Percentiles rank a stretch among this genome's conserved stretches.
These are phyloP conservation scores for Lactifluus volemus DNA, from an alignment of 768 basidiomycete genomes.

Conservation along the genomic window DNA sequence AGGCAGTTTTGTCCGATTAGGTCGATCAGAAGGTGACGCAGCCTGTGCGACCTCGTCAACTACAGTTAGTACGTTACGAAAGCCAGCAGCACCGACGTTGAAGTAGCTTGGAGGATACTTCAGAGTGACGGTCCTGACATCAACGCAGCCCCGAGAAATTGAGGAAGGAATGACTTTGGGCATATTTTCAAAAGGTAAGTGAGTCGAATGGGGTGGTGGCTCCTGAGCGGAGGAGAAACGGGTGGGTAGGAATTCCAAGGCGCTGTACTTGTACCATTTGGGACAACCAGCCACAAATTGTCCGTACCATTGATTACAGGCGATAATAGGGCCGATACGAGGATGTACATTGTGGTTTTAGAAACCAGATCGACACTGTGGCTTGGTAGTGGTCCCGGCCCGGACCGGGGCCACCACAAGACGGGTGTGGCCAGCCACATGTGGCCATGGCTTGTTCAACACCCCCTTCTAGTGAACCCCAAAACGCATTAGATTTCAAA, in stretches of 20 bases:
- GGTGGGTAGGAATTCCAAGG: not conserved
- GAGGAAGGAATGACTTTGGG: not conserved
- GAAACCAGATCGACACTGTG: too few species aligned
- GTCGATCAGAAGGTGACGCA: not conserved
- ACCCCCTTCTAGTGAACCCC: conserved; percentile 12
- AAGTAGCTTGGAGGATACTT: not conserved
- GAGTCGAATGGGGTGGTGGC: not conserved
- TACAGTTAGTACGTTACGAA: not conserved
- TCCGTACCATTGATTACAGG: not conserved
- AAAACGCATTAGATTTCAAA: conserved; percentile 29
- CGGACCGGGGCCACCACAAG: too few species aligned
- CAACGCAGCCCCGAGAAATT: not conserved
- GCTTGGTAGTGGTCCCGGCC: not conserved
- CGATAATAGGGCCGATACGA: not conserved
- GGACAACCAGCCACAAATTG: not conserved
- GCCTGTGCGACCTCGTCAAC: not conserved
- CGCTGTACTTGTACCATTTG: not conserved
- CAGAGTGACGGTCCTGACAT: not conserved
- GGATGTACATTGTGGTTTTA: not conserved
- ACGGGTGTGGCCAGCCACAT: too few species aligned
- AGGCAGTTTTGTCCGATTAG: not conserved
- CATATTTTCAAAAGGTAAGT: not conserved
- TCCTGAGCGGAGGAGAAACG: not conserved
- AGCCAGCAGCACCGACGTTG: not conserved
- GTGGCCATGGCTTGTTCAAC: not conserved